Evolutionary conservation across 2,329 filamentous ascomycete species (phyloP).

Genomic region (Stachybotrys echinatus): DNA sequence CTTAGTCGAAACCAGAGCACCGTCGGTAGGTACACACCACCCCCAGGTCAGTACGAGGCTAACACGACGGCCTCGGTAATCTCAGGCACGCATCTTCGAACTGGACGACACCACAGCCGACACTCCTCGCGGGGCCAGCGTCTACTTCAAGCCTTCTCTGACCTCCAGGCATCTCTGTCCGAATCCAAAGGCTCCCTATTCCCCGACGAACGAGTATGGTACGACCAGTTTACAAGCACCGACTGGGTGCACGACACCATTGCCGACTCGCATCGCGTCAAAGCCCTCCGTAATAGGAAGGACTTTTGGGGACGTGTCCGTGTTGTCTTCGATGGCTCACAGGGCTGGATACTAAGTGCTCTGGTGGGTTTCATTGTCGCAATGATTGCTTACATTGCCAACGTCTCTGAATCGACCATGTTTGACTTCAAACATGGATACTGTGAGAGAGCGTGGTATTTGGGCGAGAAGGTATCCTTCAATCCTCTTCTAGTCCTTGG

Average conservation of each 20-base stretch:
- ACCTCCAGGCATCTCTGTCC: conserved; percentile 50
- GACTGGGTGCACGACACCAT: conserved; percentile 99
- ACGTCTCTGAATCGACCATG: conserved; percentile 76
- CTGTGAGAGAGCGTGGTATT: conserved; percentile 66
- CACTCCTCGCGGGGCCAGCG: conserved; percentile 56
- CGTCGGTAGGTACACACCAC: conserved; percentile 24
- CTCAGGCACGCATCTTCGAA: conserved; percentile 16
- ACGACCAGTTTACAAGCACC: conserved; percentile 95
- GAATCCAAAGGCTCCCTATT: conserved; percentile 63
- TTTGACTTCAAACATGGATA: conserved; percentile 93
- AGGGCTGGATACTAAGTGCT: conserved; percentile 92
- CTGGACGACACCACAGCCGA: conserved; percentile 48
- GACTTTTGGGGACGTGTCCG: conserved; percentile 77
- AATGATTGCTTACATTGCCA: conserved; percentile 79
- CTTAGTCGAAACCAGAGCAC: conserved; percentile 38
- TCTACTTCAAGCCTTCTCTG: conserved; percentile 56
- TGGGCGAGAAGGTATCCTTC: conserved; percentile 58
- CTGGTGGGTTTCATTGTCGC: conserved; percentile 85
- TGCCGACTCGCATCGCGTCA: conserved; percentile 84
- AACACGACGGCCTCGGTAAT: conserved; percentile 21
- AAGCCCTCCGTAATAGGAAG: conserved; percentile 73
- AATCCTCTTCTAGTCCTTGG: not conserved
- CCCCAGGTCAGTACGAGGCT: not conserved
- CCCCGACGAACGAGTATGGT: conserved; percentile 89
- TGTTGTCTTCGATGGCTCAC: conserved; percentile 76